phyloP scores from a whole-genome alignment of 1,284 basidiomycete species.

The Takashimella tepidaria region DNA sequence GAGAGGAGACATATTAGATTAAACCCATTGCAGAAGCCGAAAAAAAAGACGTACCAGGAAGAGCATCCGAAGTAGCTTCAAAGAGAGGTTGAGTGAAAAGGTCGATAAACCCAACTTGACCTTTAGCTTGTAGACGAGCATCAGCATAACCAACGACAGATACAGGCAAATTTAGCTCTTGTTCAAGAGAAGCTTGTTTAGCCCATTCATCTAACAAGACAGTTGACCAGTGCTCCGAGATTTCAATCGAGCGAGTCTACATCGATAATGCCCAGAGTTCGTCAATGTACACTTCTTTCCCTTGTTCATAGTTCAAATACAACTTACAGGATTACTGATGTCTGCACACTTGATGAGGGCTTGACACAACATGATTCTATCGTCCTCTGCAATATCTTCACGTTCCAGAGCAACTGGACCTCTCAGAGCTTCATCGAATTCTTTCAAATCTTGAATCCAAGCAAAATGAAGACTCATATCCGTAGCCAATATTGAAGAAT shows the following conservation, averaged over 20 bases:
- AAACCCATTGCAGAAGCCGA: no score
- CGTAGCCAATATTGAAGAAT: conserved; percentile 76
- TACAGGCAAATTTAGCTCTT: conserved; percentile 66
- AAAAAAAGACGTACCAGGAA: conserved; percentile 66
- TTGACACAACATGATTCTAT: conserved; percentile 74
- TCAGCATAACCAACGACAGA: conserved; percentile 61
- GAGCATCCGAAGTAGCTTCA: conserved; percentile 62
- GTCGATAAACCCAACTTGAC: conserved; percentile 85
- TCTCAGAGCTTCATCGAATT: conserved; percentile 38
- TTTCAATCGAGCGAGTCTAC: conserved; percentile 84
- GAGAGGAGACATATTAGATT: no score
- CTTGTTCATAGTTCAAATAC: no score
- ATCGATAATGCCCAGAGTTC: no score
- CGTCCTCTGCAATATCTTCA: conserved; percentile 34
- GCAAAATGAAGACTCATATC: conserved; percentile 85
- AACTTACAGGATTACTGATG: conserved; percentile 87
- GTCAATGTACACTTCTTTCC: no score
- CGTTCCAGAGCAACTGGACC: background rate
- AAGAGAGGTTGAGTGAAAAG: conserved; percentile 77
- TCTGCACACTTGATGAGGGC: conserved; percentile 92
- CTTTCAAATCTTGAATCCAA: conserved; percentile 68
- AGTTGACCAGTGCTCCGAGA: conserved; percentile 84
- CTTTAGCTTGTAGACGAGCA: conserved; percentile 64
- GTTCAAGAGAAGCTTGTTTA: conserved; percentile 75
- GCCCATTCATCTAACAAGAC: conserved; percentile 85